Evolutionary conservation across 306 rosid genomes (phyloP).

Genomic region (Delonix regia): DNA sequence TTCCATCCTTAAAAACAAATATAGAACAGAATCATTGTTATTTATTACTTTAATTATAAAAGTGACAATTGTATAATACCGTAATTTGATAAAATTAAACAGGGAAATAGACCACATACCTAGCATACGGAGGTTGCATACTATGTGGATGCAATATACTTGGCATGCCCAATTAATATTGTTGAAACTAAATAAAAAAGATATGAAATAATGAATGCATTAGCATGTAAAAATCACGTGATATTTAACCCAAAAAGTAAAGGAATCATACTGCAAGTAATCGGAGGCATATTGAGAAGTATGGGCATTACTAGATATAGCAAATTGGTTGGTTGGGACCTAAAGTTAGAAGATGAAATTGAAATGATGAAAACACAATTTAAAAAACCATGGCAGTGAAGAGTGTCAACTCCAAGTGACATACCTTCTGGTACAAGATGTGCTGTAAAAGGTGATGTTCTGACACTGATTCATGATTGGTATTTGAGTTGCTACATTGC

Average conservation of each 20-base stretch:
- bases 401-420: neutral
- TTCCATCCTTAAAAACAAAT: no score
- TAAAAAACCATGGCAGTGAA: neutral
- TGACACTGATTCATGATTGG: neutral
- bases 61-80: no score
- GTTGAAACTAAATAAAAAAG: neutral
- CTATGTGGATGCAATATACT: no score
- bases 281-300: neutral
- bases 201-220: neutral
- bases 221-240: neutral
- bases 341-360: neutral
- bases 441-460: neutral
- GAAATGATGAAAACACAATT: neutral
- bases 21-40: no score
- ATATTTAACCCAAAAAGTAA: neutral
- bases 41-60: no score
- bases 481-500: neutral
- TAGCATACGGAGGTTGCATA: no score
- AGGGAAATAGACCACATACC: no score
- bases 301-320: neutral
- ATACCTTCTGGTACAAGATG: neutral
- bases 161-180: no score
- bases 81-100: no score
- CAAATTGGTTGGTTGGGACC: neutral
- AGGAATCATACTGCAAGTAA: neutral